These are phyloP conservation scores for Ophiostoma pallidulum DNA, from an alignment of 2,329 filamentous ascomycete species.

Conservation along the genomic window DNA sequence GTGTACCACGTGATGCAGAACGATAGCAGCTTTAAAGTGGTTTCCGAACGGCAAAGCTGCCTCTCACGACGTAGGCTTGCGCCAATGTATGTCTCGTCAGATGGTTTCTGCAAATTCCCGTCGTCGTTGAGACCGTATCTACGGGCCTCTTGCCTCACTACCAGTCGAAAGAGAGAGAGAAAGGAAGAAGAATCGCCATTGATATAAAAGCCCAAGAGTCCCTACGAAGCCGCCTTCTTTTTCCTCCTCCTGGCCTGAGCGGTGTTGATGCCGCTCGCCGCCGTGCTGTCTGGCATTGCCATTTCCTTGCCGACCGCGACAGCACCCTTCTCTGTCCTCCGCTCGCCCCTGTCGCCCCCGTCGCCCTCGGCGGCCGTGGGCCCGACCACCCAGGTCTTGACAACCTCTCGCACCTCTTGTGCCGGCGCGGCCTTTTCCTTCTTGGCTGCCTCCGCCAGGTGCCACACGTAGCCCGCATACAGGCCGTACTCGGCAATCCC, in stretches of 20 bases:
- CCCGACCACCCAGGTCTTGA: slow-evolving; percentile 61
- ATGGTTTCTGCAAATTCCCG: too few species aligned
- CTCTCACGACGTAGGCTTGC: too few species aligned
- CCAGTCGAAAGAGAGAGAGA: too few species aligned
- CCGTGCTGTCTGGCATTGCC: background rate
- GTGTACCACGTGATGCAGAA: slow-evolving; percentile 10
- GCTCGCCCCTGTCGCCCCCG: slow-evolving; percentile 2
- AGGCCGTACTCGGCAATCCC: slow-evolving; percentile 69
- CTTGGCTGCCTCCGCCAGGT: slow-evolving; percentile 57
- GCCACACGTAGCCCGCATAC: slow-evolving; percentile 65
- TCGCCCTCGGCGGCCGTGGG: slow-evolving; percentile 26
- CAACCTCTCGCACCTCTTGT: slow-evolving; percentile 58
- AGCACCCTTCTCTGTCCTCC: slow-evolving; percentile 13
- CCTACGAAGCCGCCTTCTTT: background rate
- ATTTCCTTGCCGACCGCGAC: background rate
- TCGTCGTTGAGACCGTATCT: too few species aligned
- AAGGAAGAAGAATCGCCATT: background rate
- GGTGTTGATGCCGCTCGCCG: background rate
- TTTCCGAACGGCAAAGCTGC: too few species aligned
- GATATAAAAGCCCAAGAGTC: background rate
- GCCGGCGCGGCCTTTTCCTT: slow-evolving; percentile 47
- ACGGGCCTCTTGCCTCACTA: too few species aligned
- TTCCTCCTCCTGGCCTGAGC: slow-evolving; percentile 2
- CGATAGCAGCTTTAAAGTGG: background rate
- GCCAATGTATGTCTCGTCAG: too few species aligned